Conservation (phyloP, 140 eudicot species). For the Cichorium intybus region DNA sequence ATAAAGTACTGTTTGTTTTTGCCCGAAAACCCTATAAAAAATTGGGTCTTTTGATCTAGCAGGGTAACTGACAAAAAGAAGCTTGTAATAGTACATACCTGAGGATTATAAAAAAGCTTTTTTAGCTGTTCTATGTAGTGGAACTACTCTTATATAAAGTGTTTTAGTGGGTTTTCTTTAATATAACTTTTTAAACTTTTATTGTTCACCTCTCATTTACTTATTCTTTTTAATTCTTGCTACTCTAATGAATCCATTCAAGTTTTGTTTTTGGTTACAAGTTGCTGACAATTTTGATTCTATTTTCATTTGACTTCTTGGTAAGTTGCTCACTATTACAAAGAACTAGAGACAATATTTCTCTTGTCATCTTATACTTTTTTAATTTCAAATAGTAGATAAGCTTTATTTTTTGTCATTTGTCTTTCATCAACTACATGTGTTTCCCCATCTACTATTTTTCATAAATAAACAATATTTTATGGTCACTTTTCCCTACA, state of each 20-base stretch:
- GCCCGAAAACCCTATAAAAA: conserved; percentile 7
- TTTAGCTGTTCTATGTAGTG: conserved; percentile 45
- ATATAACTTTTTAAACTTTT: conserved; percentile 28
- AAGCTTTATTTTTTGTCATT: background rate
- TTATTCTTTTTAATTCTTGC: conserved; percentile 8
- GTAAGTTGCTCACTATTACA: conserved; percentile 7
- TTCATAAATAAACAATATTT: background rate
- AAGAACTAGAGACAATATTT: conserved; percentile 1
- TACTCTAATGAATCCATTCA: conserved; percentile 1
- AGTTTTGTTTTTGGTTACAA: conserved; percentile 16
- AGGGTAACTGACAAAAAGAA: conserved; percentile 32
- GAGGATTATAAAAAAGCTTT: conserved; percentile 18
- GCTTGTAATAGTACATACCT: conserved; percentile 29
- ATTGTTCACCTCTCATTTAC: conserved; percentile 3
- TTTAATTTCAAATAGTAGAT: background rate
- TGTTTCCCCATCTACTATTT: conserved; percentile 4
- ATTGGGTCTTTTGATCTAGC: conserved; percentile 7
- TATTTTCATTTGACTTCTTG: conserved; percentile 18
- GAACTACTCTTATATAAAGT: conserved; percentile 33
- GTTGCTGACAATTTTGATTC: conserved; percentile 16
- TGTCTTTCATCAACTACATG: conserved; percentile 21
- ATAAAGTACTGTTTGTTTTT: conserved; percentile 21
- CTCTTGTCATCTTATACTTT: background rate
- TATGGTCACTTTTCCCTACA: conserved; percentile 2
- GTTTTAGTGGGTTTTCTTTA: conserved; percentile 16